These are phyloP conservation scores for Monosporascus sp. DNA, from an alignment of 2,329 filamentous ascomycete genomes.

Conservation along the genomic window DNA sequence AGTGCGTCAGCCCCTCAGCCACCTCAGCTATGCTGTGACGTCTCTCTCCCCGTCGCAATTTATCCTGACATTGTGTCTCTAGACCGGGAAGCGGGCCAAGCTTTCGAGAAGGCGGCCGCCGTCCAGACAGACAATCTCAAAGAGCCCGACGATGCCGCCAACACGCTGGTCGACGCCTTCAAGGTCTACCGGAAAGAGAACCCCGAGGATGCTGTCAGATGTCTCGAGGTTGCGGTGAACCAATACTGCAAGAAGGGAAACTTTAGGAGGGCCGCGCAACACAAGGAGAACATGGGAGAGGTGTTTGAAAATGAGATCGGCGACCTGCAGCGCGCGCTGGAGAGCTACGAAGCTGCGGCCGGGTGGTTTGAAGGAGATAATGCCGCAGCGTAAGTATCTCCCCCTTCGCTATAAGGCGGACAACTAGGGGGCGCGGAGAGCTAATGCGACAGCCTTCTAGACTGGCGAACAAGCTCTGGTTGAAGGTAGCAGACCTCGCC, in stretches of 20 bases:
- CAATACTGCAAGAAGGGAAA: conserved; percentile 89
- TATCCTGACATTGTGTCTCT: conserved; percentile 2
- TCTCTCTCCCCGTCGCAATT: not conserved
- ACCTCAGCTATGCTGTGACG: not conserved
- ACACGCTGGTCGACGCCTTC: conserved; percentile 83
- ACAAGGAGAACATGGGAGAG: conserved; percentile 85
- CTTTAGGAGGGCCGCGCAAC: conserved; percentile 81
- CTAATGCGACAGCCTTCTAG: conserved; percentile 35
- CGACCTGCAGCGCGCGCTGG: conserved; percentile 72
- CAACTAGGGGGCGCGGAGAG: not conserved
- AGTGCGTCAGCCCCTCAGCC: conserved; percentile 44
- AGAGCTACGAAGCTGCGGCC: conserved; percentile 79
- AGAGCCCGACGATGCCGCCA: conserved; percentile 88
- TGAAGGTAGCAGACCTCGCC: conserved; percentile 85
- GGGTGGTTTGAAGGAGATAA: conserved; percentile 87
- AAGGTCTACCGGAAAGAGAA: conserved; percentile 88
- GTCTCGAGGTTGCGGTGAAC: conserved; percentile 71
- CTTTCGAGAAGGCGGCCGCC: conserved; percentile 80
- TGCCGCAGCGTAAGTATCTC: conserved; percentile 63
- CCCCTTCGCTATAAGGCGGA: not conserved
- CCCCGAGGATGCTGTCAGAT: conserved; percentile 76
- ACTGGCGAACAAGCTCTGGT: conserved; percentile 86
- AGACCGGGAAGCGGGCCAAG: conserved; percentile 81
- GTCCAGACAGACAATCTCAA: conserved; percentile 78
- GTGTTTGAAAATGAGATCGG: conserved; percentile 77